Evolutionary conservation across 768 basidiomycete genomes (phyloP), one percentile per base, ranked within the genome.

Genomic region (Coprinopsis strossmayeri): DNA sequence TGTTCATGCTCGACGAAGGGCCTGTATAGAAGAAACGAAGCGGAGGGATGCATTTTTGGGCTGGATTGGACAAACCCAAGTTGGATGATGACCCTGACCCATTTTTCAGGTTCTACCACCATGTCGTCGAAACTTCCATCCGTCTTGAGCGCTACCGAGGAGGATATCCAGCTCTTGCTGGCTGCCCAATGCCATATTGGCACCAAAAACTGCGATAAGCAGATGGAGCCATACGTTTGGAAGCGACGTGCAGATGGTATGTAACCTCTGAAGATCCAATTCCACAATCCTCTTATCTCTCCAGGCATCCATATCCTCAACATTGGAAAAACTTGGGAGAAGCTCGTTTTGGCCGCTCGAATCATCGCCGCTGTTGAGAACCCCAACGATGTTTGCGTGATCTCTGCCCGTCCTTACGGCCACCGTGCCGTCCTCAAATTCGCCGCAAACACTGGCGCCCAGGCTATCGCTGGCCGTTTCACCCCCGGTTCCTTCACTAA

Each of bases 251-350:
- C 84, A 54, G 96, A 99, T 70, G 96, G 96, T 94, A 60, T 68
- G 88, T 68, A 21, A 13, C 39, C 34, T 21, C 24, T 23, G 28
- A 46, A 50, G 39, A 45, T 17, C 4, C 40, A 25, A 21, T 17
- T 25, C 42, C 34, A 39, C 34, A 41, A 38, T 39, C 55, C 48
- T 46, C 49, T 54, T 35, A 55, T 55, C 50, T 54, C 44, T 47
- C 20, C 68, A 96, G 94, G 94, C 57, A 91, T 97, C 69, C 87
- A 99, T 74, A 74, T 99, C 64, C 70, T 97, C 61, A 96, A 98
- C 83, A 87, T 98, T 58, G 96, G 96, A 64, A 99, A 98, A 81
- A 99, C 95, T 56, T 98, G 94, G 94, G 95, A 97, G 73, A 99
- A 99, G 72, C 81, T 99, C 57, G 93, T 98, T 56, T 79, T 99